phyloP scores from a whole-genome alignment of 2,329 filamentous ascomycete species.

The Ophiognomonia clavigignenti-juglandacearum region DNA sequence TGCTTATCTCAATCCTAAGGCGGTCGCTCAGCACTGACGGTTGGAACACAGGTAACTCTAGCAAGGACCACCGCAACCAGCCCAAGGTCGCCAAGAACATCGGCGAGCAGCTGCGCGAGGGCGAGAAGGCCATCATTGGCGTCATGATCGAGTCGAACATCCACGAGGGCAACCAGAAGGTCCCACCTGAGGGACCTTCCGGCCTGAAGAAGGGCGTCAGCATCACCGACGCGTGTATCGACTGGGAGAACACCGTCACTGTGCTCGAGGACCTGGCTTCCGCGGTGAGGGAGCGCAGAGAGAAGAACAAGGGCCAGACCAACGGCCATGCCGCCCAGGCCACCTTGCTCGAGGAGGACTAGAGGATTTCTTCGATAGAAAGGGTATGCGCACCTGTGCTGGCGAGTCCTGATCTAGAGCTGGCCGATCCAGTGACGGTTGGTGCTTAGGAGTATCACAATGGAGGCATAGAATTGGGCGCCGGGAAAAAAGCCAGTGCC shows the following conservation, averaged over 20 bases:
- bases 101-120: conserved; percentile 78
- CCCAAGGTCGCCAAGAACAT: conserved; percentile 83
- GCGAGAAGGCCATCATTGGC: conserved; percentile 84
- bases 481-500: not conserved
- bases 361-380: conserved; percentile 17
- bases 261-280: conserved; percentile 81
- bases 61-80: conserved; percentile 96
- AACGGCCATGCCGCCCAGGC: conserved; percentile 32
- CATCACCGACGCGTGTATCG: conserved; percentile 94
- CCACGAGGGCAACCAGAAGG: conserved; percentile 85
- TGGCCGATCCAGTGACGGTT: not conserved
- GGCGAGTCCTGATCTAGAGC: not conserved
- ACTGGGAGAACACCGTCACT: conserved; percentile 79
- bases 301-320: conserved; percentile 36
- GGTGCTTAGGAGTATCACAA: not conserved
- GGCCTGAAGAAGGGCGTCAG: conserved; percentile 83
- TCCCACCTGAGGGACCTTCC: conserved; percentile 73
- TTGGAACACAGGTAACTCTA: conserved; percentile 70
- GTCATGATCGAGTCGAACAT: conserved; percentile 99
- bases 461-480: not conserved
- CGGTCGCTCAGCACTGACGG: conserved; percentile 5
- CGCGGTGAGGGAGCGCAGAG: conserved; percentile 73
- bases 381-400: not conserved
- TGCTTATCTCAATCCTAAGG: conserved; percentile 2
- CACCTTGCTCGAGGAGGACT: conserved; percentile 49